Evolutionary conservation across 768 basidiomycete genomes (phyloP).

Genomic region (Pisolithus marmoratus): DNA sequence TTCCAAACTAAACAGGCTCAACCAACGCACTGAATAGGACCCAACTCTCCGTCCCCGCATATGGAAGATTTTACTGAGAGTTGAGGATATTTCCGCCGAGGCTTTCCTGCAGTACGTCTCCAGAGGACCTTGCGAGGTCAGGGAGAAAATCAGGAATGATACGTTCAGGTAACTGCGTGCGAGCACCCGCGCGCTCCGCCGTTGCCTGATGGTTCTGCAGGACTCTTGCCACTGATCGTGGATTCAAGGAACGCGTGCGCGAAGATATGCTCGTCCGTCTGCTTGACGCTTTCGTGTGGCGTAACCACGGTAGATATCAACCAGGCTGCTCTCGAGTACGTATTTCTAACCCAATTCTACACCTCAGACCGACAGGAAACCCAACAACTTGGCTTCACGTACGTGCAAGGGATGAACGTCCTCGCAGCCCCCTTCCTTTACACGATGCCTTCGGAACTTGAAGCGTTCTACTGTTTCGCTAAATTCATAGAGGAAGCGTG

Average conservation of each 20-base stretch:
- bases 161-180: constrained; percentile 68
- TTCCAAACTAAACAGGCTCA: constrained; percentile 3
- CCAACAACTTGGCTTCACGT: constrained; percentile 84
- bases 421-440: constrained; percentile 97
- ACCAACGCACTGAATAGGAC: constrained; percentile 42
- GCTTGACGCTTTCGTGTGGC: constrained; percentile 98
- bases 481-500: constrained; percentile 94
- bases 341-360: not conserved
- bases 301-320: constrained; percentile 64
- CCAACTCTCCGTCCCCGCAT: constrained; percentile 80
- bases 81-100: constrained; percentile 72
- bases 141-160: constrained; percentile 93
- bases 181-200: not conserved
- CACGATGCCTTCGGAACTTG: constrained; percentile 95
- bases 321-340: not conserved
- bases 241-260: constrained; percentile 95
- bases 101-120: constrained; percentile 74
- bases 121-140: constrained; percentile 79
- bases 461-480: constrained; percentile 95
- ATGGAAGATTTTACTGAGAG: constrained; percentile 91
- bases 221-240: constrained; percentile 92
- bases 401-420: constrained; percentile 99
- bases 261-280: constrained; percentile 96
- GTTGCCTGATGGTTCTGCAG: constrained; percentile 31
- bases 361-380: constrained; percentile 65